Base-by-base conservation (phyloP, 73 alveolate genomes). In the Strombidium stylifer region DNA sequence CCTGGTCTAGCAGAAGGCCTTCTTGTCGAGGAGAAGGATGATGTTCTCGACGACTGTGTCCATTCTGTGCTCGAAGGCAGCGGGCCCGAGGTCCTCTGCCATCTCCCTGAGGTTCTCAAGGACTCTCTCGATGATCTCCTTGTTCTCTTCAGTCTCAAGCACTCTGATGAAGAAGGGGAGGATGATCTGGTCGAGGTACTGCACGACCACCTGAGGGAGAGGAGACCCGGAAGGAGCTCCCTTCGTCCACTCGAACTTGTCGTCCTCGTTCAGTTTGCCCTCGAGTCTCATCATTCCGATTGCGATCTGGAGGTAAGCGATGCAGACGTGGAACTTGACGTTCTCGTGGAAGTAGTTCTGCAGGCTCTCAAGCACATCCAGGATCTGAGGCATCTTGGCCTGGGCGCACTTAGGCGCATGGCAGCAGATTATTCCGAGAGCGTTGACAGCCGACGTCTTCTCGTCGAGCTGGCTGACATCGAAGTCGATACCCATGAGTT, bases 121-220 rank as follows among this genome's bases (percentile, higher is more conserved):
- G 44, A 69, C 67, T 67, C 60, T 66, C 53, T 78, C 89, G 57
- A 78, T 68, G 24, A 66, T 78, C 23, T 78, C 89, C 27, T 78
- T 78, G 28, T 68, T 54, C 21, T 46, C 73, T 37, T 78, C 89
- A 46, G 50, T 56, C 28, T 68, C 69, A 30, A 78, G 67, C 14
- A 67, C 61, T 14, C 42, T 26, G 47, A 47, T 27, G 52, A 37
- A 61, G 44, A 35, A 62, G 51, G 80, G 81, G 60, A 67, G 51
- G 24, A 78, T 59, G 55, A 57, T 18, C 25, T 52, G 14, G 51
- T 78, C 55, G 37, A 78, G 47, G 53, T 51, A 78, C 20, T 52
- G 69, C 24, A 21, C 27, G 27, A 64, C 69, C 11, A 67, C 39
- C 7, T 53, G 76, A 18, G 78, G 73, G 11, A 67, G 50, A 12